A percentile compares a stretch with the other conserved stretches of the same genome.
Conservation (phyloP, 768 basidiomycete species). For the Lentinula boryana region DNA sequence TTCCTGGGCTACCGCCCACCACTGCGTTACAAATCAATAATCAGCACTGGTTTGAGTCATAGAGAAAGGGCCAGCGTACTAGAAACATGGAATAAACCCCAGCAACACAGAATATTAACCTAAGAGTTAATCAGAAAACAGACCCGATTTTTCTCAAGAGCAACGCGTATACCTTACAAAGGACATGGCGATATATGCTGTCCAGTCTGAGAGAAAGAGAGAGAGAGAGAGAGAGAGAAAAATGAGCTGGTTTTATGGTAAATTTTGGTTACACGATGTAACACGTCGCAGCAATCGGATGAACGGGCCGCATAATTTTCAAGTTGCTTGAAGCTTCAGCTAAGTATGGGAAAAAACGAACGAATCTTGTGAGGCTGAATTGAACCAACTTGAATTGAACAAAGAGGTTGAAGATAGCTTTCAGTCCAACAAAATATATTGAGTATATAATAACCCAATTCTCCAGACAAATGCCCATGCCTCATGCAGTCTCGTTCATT, state of each 20-base stretch:
- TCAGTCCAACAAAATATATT: too few species aligned
- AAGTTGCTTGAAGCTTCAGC: too few species aligned
- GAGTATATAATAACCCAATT: too few species aligned
- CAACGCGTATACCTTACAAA: conserved; percentile 12
- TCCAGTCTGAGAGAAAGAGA: background rate
- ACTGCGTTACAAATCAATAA: conserved; percentile 28
- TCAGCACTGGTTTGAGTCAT: background rate
- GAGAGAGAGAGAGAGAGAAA: background rate
- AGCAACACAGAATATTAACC: conserved; percentile 68
- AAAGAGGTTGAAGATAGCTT: too few species aligned
- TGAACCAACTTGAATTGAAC: too few species aligned
- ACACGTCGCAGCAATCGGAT: background rate
- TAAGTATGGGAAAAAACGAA: too few species aligned
- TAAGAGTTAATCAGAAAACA: conserved; percentile 17
- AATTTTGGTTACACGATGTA: background rate
- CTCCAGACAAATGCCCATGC: too few species aligned
- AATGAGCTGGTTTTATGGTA: background rate
- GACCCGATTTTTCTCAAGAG: background rate
- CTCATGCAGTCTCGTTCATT: too few species aligned
- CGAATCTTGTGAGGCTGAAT: too few species aligned
- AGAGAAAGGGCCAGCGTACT: conserved; percentile 33
- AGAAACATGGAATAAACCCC: conserved; percentile 95
- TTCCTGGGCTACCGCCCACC: conserved; percentile 95
- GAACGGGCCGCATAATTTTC: background rate
- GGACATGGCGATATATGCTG: conserved; percentile 10